These are phyloP conservation scores for Mrakia frigida DNA, from an alignment of 768 basidiomycete genomes.

Conservation along the genomic window DNA sequence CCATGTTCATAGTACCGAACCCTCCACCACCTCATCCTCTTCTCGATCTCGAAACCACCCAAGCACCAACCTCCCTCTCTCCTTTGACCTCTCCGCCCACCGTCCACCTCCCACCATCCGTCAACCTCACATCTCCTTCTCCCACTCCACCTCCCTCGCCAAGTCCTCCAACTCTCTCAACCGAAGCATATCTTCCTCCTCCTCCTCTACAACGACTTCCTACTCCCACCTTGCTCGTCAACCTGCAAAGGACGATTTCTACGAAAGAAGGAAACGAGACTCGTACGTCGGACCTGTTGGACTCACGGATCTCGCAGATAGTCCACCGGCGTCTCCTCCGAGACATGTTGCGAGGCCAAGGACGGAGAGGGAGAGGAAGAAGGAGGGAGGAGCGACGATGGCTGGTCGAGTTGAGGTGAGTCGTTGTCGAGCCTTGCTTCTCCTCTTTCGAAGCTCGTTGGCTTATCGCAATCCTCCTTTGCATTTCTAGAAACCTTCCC, in stretches of 20 bases:
- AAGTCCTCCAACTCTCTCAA: not conserved
- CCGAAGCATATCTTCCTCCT: constrained; percentile 14
- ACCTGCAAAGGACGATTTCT: constrained; percentile 1
- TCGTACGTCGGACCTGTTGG: not conserved
- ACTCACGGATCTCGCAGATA: not conserved
- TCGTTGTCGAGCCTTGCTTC: not conserved
- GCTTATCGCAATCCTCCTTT: not conserved
- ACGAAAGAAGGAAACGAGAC: not conserved
- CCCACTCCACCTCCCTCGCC: not conserved
- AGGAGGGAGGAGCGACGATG: not conserved
- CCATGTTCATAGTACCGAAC: not conserved
- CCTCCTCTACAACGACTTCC: not conserved
- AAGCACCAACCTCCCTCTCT: not conserved
- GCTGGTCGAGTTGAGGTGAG: constrained; percentile 1
- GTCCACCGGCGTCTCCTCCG: not conserved
- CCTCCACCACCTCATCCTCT: not conserved
- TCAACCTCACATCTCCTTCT: not conserved
- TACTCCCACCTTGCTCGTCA: not conserved
- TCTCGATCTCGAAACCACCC: not conserved
- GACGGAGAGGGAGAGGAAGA: not conserved
- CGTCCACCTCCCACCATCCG: not conserved
- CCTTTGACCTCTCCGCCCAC: not conserved
- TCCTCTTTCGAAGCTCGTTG: not conserved
- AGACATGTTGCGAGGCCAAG: not conserved
- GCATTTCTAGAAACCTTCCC: not conserved